Evolutionary conservation across 495 filamentous ascomycete genomes (phyloP).

Genomic region (Pseudoneurospora amorphoporcata): DNA sequence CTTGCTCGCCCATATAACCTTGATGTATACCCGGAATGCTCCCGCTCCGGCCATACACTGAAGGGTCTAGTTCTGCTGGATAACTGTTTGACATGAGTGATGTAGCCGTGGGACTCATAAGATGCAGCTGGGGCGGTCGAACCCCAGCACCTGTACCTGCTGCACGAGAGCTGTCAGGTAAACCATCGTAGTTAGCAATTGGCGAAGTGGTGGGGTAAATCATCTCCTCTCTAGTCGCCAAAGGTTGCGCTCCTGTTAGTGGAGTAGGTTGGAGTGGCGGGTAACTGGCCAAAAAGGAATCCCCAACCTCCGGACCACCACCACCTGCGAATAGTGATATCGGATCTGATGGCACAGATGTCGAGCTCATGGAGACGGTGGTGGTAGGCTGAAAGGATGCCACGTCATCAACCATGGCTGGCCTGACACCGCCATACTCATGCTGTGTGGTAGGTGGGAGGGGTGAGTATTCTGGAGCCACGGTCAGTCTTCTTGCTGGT

Average conservation of each 20-base stretch:
- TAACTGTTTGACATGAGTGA: slow-evolving; percentile 4
- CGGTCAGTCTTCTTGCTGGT: slow-evolving; percentile 3
- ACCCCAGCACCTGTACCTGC: slow-evolving; percentile 1
- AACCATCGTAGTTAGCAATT: slow-evolving; percentile 17
- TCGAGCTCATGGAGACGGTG: slow-evolving; percentile 12
- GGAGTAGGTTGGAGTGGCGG: slow-evolving; percentile 30
- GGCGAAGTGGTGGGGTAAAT: slow-evolving; percentile 29
- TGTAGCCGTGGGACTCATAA: background rate
- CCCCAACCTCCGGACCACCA: slow-evolving; percentile 21
- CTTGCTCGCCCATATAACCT: slow-evolving; percentile 4
- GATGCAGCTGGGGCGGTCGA: slow-evolving; percentile 2
- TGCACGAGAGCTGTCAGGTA: background rate
- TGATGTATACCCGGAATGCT: background rate
- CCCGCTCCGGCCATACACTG: slow-evolving; percentile 4
- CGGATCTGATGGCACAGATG: slow-evolving; percentile 14
- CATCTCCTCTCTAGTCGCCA: slow-evolving; percentile 33
- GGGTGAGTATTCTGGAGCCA: slow-evolving; percentile 15
- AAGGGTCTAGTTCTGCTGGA: background rate
- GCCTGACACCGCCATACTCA: slow-evolving; percentile 19
- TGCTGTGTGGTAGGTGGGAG: slow-evolving; percentile 26
- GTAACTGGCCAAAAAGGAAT: slow-evolving; percentile 29
- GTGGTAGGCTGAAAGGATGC: slow-evolving; percentile 17
- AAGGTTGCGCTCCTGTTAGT: slow-evolving; percentile 26
- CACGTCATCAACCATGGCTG: slow-evolving; percentile 18
- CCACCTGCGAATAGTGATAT: slow-evolving; percentile 20